Base-by-base conservation (phyloP, 805 yeast genomes). In the Zygosaccharomyces gambellarensis region DNA sequence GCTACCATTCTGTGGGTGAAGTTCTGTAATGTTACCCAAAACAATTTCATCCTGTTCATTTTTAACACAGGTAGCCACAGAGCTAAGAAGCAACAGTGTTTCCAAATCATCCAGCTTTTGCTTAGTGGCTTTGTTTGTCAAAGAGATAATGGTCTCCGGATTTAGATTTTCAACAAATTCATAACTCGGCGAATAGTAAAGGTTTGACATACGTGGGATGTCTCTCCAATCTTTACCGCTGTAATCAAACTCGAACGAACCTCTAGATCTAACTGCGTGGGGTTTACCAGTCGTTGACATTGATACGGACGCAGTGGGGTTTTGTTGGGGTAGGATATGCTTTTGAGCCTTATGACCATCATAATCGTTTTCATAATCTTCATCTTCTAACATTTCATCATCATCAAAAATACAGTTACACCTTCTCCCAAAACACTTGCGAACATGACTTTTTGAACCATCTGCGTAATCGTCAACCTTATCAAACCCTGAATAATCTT, bases 141-240 rank as follows among this genome's bases (percentile, higher is more conserved):
- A 51, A 7, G 47, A 39, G 10, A 43, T 23, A 17, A 57, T 47
- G 2, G 49, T 40, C 8, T 54, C 56, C n/a, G 53, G 29, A 34
- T 39, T 32, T 4, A 64, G 58, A 1, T 43, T 29, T 12, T 53
- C 47, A 9, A 58, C 46, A 46, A 66, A 66, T 12, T 36, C 25
- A 46, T 57, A 64, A 8, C 45, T 42, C 8, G 59, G 53, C 2
- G 65, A 57, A 42, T 71, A 68, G 32, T 68, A 64, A 10, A 68
- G 64, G 59, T 85, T 85, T 1, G 70, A 71, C 2, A 80, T 87
- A 44, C 89, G 68, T 2, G 87, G 85, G 10, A 82, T 71, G 63
- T 83, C 90, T 57, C 89, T 69, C 87, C 90, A 83, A 65, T 85
- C 90, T 31, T 79, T 70, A 0, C 87, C 88, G 41, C 72, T 62